Percentiles rank a stretch among this genome's conserved stretches.
Evolutionary conservation across 2,329 filamentous ascomycete species (phyloP).

Genomic region (Dryadomyces quercivorus): DNA sequence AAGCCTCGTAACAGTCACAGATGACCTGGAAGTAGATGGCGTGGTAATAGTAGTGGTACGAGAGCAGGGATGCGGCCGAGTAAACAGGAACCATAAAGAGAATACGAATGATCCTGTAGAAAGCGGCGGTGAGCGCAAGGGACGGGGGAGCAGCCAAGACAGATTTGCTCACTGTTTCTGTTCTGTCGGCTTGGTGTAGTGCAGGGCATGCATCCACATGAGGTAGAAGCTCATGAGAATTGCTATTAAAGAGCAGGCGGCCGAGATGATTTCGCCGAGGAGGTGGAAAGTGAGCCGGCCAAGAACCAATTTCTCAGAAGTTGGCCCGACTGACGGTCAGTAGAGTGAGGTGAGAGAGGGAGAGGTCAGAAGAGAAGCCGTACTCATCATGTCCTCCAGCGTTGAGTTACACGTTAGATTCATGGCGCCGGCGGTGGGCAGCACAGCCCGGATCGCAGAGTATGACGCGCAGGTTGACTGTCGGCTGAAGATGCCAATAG

Average conservation of each 20-base stretch:
- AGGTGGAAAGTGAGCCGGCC: slow-evolving; percentile 41
- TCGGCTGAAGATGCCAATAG: not conserved
- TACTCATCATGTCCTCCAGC: slow-evolving; percentile 30
- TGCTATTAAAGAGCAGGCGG: slow-evolving; percentile 34
- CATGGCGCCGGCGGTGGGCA: slow-evolving; percentile 13
- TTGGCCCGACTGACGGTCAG: slow-evolving; percentile 24
- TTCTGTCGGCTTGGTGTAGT: slow-evolving; percentile 49
- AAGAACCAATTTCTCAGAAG: slow-evolving; percentile 33
- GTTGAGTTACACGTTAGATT: slow-evolving; percentile 30
- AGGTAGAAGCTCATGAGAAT: slow-evolving; percentile 42
- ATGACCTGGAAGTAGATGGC: slow-evolving; percentile 72
- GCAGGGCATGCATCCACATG: slow-evolving; percentile 44
- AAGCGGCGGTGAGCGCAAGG: not conserved
- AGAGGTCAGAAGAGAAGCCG: slow-evolving; percentile 8
- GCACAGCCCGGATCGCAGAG: not conserved
- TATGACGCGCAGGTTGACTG: not conserved
- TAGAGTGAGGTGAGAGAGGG: not conserved
- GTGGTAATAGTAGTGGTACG: slow-evolving; percentile 62
- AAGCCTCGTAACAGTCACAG: slow-evolving; percentile 79
- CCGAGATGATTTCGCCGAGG: slow-evolving; percentile 39
- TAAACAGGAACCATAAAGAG: slow-evolving; percentile 83
- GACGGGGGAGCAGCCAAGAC: not conserved
- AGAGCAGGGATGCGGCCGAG: slow-evolving; percentile 59
- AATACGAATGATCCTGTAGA: slow-evolving; percentile 65
- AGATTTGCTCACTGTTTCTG: slow-evolving; percentile 39